Conservation (phyloP, 2,329 filamentous ascomycete genomes). For the Neonectria coccinea region DNA sequence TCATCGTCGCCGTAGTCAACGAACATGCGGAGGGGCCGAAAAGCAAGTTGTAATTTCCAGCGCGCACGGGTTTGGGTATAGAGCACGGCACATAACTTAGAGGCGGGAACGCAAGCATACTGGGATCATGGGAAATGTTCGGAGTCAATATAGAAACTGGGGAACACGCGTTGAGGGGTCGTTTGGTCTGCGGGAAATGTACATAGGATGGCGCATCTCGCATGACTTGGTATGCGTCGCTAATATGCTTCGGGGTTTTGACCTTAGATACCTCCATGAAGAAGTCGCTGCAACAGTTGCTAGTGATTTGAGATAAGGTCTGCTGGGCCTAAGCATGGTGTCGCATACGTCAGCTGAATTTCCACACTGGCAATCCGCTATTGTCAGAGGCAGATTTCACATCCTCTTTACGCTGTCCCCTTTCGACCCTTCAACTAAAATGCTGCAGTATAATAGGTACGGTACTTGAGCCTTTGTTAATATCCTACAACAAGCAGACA, state of each 20-base stretch:
- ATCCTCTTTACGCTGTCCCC: too few species aligned
- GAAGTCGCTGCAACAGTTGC: neutral
- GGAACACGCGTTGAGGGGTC: slow-evolving; percentile 27
- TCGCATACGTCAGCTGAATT: neutral
- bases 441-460: neutral
- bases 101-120: slow-evolving; percentile 45
- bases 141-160: slow-evolving; percentile 43
- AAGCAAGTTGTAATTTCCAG: slow-evolving; percentile 52
- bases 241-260: slow-evolving; percentile 26
- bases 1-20: slow-evolving; percentile 81
- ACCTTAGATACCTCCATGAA: neutral
- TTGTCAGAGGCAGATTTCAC: too few species aligned
- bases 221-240: slow-evolving; percentile 33
- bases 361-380: too few species aligned
- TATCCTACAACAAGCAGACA: neutral
- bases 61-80: slow-evolving; percentile 39
- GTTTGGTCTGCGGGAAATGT: slow-evolving; percentile 35
- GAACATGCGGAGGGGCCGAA: slow-evolving; percentile 60
- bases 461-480: neutral
- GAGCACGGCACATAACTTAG: slow-evolving; percentile 43
- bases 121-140: slow-evolving; percentile 40
- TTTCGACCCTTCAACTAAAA: too few species aligned
- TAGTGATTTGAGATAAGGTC: neutral
- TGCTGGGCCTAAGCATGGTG: neutral
- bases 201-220: slow-evolving; percentile 35